Percentiles rank a stretch among this genome's conserved stretches.
These are phyloP conservation scores for Apiosordaria backusii DNA, from an alignment of 495 filamentous ascomycete genomes.

Conservation along the genomic window DNA sequence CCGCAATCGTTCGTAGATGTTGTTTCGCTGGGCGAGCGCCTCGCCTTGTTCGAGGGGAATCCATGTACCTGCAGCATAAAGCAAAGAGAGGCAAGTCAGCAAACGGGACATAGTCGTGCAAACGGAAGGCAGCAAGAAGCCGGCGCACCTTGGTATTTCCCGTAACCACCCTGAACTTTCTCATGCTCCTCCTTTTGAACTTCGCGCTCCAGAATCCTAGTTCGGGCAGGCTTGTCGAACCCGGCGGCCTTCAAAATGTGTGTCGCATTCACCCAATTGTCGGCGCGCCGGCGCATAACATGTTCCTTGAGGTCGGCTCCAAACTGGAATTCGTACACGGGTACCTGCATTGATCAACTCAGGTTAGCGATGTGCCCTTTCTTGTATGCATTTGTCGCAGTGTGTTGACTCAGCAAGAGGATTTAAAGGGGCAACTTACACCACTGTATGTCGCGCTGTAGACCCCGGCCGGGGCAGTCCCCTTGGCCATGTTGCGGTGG, in stretches of 20 bases:
- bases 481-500: slow-evolving; percentile 38
- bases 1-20: slow-evolving; percentile 72
- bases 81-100: slow-evolving; percentile 21
- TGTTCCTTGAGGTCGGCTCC: slow-evolving; percentile 63
- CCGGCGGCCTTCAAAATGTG: slow-evolving; percentile 80
- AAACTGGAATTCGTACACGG: slow-evolving; percentile 85
- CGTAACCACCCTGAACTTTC: slow-evolving; percentile 97
- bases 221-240: slow-evolving; percentile 81
- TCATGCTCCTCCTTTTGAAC: slow-evolving; percentile 95
- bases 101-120: background rate
- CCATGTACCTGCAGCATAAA: slow-evolving; percentile 71
- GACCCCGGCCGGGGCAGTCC: slow-evolving; percentile 44
- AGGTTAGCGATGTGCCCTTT: background rate
- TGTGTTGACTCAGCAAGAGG: background rate
- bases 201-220: slow-evolving; percentile 90
- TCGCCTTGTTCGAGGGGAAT: slow-evolving; percentile 82
- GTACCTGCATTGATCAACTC: slow-evolving; percentile 27
- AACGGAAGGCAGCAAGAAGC: background rate
- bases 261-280: slow-evolving; percentile 92
- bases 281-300: slow-evolving; percentile 85
- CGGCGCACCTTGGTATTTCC: slow-evolving; percentile 86
- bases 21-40: slow-evolving; percentile 77
- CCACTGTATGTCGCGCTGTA: slow-evolving; percentile 93
- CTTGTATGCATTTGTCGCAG: background rate
- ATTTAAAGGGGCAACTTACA: slow-evolving; percentile 53